Base-by-base conservation (phyloP, 2,329 filamentous ascomycete genomes). In the Dothistroma pini region DNA sequence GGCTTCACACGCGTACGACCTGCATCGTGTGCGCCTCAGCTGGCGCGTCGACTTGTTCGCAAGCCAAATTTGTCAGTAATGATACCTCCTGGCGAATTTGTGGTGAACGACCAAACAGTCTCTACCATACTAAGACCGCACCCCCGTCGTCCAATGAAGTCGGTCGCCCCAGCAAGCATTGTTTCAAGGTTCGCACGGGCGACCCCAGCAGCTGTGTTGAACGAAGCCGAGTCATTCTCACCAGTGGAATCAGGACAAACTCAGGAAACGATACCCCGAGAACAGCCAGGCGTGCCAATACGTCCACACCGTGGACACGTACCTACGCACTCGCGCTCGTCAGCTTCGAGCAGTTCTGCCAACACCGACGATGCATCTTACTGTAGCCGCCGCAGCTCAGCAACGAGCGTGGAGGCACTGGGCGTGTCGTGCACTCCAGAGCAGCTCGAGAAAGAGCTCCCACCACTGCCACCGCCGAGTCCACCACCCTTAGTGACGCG, bases 361-460 rank as follows among this genome's bases (percentile, higher is more conserved):
- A 54, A 50, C 9, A 68, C 68, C 32, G 74, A 77, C 57, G 68
- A 72, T 19, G 75, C 72, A 9, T 79, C 78, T 8, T 63, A 68
- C 32, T 74, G 76, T 63, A 80, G 77, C 66, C 77, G 68, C 60
- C 68, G 61, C 66, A 75, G 63, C 61, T 69, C 69, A 41, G 63
- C 68, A 44, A 70, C 66, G 7, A 68, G 67, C 49, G 48, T 71
- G 56, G 64, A 66, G 21, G 47, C 56, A 47, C n/a, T 35, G 29
- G 54, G 59, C 11, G 44, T 61, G 2, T 56, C 57, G 16, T n/a
- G 62, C 11, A 61, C 58, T 35, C 59, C 64, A 19, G 59, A 63
- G 32, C 41, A 61, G 49, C 22, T 21, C 6, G 59, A 56, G 54
- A 66, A 66, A 50, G 54, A 62, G 11, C 57, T 66, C 12, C 63